Conservation (phyloP, 306 rosid species). For the Sindora glabra region DNA sequence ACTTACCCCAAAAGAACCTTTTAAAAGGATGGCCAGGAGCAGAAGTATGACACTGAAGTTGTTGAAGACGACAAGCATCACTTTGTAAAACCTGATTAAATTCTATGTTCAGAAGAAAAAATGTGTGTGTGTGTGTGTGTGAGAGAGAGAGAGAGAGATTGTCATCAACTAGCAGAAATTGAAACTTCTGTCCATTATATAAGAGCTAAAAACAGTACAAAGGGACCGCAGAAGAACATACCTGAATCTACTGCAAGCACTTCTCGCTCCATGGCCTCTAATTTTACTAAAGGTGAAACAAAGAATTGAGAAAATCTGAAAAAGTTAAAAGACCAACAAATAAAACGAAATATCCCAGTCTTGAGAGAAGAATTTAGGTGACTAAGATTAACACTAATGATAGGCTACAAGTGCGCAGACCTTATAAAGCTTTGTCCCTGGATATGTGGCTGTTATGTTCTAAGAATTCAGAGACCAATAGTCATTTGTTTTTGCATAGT, state of each 20-base stretch:
- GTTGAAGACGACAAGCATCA: constrained; percentile 89
- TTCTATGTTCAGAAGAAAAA: constrained; percentile 63
- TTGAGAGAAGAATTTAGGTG: not conserved
- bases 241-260: constrained; percentile 98
- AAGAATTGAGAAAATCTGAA: constrained; percentile 93
- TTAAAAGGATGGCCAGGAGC: constrained; percentile 70
- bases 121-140: no score
- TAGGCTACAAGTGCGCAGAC: no score
- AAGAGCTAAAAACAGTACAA: constrained; percentile 5
- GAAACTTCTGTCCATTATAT: not conserved
- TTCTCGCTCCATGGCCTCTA: constrained; percentile 95
- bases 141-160: no score
- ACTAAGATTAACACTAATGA: no score
- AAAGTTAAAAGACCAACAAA: constrained; percentile 9
- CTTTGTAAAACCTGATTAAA: constrained; percentile 84
- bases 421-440: no score
- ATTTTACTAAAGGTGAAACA: constrained; percentile 85
- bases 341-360: not conserved
- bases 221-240: constrained; percentile 21
- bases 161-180: constrained; percentile 13
- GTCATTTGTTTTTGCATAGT: no score
- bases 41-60: constrained; percentile 86
- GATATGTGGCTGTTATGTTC: no score
- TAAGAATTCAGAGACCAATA: no score
- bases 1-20: constrained; percentile 79